Evolutionary conservation across 208 protist genomes (phyloP).

Genomic region (Crithidia brevicula): DNA sequence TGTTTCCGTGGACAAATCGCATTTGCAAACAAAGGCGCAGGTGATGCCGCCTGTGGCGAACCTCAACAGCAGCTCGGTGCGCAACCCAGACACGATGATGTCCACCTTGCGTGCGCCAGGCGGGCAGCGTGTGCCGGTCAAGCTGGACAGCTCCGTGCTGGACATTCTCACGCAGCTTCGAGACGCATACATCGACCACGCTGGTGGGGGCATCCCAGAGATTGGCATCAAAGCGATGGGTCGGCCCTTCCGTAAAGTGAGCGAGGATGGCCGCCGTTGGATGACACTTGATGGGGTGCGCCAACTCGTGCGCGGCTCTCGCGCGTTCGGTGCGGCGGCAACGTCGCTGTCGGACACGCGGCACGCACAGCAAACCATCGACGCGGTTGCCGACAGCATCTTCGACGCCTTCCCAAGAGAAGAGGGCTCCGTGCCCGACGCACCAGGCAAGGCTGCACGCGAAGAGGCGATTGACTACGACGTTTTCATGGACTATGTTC

Average conservation of each 20-base stretch:
- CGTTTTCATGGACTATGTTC: constrained; percentile 85
- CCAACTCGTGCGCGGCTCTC: constrained; percentile 74
- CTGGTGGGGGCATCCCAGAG: constrained; percentile 85
- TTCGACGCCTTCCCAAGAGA: constrained; percentile 79
- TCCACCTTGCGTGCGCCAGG: constrained; percentile 27
- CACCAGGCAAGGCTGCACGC: constrained; percentile 15
- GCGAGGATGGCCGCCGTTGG: constrained; percentile 80
- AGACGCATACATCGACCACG: constrained; percentile 80
- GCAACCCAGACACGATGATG: constrained; percentile 58
- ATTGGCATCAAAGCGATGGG: constrained; percentile 93
- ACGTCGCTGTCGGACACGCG: constrained; percentile 44
- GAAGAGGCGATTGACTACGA: constrained; percentile 77
- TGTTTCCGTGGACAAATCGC: constrained; percentile 71
- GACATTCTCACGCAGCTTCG: constrained; percentile 61
- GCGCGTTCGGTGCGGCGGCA: constrained; percentile 48
- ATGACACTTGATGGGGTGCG: constrained; percentile 74
- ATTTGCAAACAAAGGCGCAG: constrained; percentile 55
- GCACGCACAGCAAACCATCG: constrained; percentile 38
- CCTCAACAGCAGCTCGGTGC: constrained; percentile 27
- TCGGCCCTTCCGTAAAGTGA: constrained; percentile 72
- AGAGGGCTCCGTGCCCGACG: constrained; percentile 19
- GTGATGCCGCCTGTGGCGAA: constrained; percentile 28
- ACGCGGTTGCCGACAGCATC: constrained; percentile 47
- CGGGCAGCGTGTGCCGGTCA: constrained; percentile 42
- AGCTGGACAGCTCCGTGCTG: constrained; percentile 48